Evolutionary conservation across 169 alveolate species (phyloP), one percentile per base, ranked within the genome.

Genomic region (Theileria luwenshuni): DNA sequence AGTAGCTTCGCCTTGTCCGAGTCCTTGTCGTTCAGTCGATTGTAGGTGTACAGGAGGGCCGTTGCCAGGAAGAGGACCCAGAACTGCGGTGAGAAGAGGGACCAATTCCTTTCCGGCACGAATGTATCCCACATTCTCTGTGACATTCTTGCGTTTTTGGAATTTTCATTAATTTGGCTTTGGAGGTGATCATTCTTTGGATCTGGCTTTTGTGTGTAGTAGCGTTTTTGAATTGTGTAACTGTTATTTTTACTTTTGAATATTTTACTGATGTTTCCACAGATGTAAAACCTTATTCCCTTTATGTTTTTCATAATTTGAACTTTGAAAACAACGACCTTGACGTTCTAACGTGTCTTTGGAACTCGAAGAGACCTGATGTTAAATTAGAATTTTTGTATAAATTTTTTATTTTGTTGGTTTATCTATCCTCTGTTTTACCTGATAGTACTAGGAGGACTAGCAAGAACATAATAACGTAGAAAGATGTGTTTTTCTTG

Each of bases 61-160:
- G 86, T 79, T 23, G 76, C 72, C 15, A 48, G 47, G 2, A 63
- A 33, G 32, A 79, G 41, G 3, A 70, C 67, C 83, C 81, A 70
- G 43, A 79, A 70, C 54, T 71, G 83, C 0, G 86, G 83, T 1
- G 83, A 59, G n/a, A 42, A 27, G 27, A 54, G 74, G 13, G 83
- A 47, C 83, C 86, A 79, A 56, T 49, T 79, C 30, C 76, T 51
- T 72, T 79, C 86, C n/a, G 83, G 83, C 25, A 79, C 86, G 48
- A 79, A 49, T 15, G 83, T 62, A 35, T 79, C 72, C 83, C 83
- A 79, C 27, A 79, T 42, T 13, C 72, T 56, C 71, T 62, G 69
- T 30, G 80, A 60, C 30, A 48, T 25, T 10, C 74, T 41, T 3
- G 45, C 45, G 45, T 38, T 38, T 5, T 10, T 38, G 74, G 75